These are phyloP conservation scores for Delitschia confertaspora DNA, from an alignment of 495 filamentous ascomycete species.

Conservation along the genomic window DNA sequence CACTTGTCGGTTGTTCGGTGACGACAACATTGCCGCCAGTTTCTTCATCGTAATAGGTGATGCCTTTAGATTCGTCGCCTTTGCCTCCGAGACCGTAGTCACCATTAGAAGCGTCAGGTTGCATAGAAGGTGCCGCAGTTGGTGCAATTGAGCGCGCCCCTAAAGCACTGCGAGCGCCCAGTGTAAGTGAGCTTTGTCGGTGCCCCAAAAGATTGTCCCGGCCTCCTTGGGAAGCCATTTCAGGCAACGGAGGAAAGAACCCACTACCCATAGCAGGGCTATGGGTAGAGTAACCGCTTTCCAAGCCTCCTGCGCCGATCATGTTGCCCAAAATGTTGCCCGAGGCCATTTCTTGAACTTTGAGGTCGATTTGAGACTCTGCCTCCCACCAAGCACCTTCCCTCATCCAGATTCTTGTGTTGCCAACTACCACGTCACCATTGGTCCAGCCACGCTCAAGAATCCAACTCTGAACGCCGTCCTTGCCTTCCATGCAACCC, in stretches of 20 bases:
- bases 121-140: constrained; percentile 54
- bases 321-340: constrained; percentile 44
- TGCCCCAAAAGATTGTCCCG: constrained; percentile 61
- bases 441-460: constrained; percentile 97
- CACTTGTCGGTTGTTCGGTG: constrained; percentile 55
- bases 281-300: constrained; percentile 53
- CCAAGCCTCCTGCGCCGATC: constrained; percentile 41
- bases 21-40: constrained; percentile 67
- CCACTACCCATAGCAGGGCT: constrained; percentile 47
- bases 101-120: constrained; percentile 45
- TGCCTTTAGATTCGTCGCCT: constrained; percentile 67
- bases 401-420: constrained; percentile 89
- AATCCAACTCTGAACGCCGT: constrained; percentile 93
- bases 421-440: constrained; percentile 84
- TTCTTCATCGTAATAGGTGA: constrained; percentile 69
- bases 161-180: constrained; percentile 48
- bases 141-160: constrained; percentile 66
- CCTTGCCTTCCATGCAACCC: constrained; percentile 80
- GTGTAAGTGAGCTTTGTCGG: constrained; percentile 47
- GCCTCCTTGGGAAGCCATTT: constrained; percentile 55
- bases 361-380: constrained; percentile 90
- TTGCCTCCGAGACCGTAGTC: constrained; percentile 83
- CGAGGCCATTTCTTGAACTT: constrained; percentile 42
- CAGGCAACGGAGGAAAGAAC: constrained; percentile 60
- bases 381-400: constrained; percentile 97